A percentile compares a stretch with the other conserved stretches of the same genome.
Conservation (phyloP, 768 basidiomycete genomes). For the Mycena capillaripes region DNA sequence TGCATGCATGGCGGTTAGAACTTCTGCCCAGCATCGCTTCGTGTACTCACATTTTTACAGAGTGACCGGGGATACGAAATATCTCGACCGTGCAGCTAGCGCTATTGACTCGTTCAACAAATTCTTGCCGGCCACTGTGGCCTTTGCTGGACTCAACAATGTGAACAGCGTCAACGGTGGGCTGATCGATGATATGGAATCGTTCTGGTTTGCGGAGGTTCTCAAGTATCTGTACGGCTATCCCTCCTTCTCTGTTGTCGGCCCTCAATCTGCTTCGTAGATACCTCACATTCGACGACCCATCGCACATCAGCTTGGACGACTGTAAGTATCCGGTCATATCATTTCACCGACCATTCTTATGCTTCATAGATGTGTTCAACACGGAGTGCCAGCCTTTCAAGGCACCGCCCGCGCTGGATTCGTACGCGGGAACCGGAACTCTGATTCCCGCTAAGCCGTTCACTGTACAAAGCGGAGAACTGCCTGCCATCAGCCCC, state of each 20-base stretch:
- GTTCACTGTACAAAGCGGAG: slow-evolving; percentile 26
- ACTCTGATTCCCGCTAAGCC: slow-evolving; percentile 8
- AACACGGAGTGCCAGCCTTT: slow-evolving; percentile 68
- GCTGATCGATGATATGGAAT: slow-evolving; percentile 75
- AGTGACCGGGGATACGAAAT: slow-evolving; percentile 77
- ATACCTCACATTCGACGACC: slow-evolving; percentile 55
- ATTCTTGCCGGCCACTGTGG: slow-evolving; percentile 59
- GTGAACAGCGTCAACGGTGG: slow-evolving; percentile 60
- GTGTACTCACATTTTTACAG: slow-evolving; percentile 81
- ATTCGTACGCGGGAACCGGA: slow-evolving; percentile 23
- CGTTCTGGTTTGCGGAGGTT: slow-evolving; percentile 79
- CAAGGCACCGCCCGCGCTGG: slow-evolving; percentile 52
- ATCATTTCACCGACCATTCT: background rate
- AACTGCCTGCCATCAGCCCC: slow-evolving; percentile 29
- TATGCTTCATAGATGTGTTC: slow-evolving; percentile 50
- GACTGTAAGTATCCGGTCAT: slow-evolving; percentile 51
- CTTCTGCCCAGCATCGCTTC: background rate
- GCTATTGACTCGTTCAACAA: slow-evolving; percentile 73
- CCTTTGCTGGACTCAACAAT: slow-evolving; percentile 70
- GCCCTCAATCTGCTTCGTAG: background rate
- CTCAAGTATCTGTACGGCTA: slow-evolving; percentile 60
- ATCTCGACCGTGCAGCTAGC: slow-evolving; percentile 72
- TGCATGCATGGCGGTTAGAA: background rate
- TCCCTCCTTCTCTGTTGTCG: background rate
- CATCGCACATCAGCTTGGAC: slow-evolving; percentile 59